Conservation (phyloP, 225 moss, liverwort and hornwort species). For the Rhytidiadelphus loreus region DNA sequence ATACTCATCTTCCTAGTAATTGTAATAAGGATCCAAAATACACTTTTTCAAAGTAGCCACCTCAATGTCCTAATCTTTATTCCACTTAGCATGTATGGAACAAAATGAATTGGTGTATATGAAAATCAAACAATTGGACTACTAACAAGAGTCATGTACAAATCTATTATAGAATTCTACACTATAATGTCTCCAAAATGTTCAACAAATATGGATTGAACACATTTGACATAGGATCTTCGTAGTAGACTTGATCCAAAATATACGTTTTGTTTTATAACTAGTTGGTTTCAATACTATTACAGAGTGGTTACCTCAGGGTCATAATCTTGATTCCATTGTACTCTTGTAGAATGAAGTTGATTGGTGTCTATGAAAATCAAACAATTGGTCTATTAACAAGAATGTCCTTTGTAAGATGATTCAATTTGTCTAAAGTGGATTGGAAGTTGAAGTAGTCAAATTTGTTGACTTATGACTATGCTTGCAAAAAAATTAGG, state of each 20-base stretch:
- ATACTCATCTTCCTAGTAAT: neutral
- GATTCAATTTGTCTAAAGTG: neutral
- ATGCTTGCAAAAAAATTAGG: fast-evolving
- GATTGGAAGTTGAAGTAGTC: neutral
- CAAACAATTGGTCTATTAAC: neutral
- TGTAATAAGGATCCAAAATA: too few species aligned
- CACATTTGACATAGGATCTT: fast-evolving
- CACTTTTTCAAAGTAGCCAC: neutral
- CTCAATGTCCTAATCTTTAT: neutral
- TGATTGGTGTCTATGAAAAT: neutral
- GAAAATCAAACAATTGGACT: too few species aligned
- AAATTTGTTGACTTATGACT: neutral
- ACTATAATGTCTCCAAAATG: neutral
- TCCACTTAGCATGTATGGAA: neutral
- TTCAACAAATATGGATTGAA: neutral
- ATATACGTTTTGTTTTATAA: neutral
- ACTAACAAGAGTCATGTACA: too few species aligned
- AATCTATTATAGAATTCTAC: too few species aligned
- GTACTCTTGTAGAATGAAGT: neutral
- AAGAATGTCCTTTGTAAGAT: neutral
- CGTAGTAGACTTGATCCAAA: too few species aligned
- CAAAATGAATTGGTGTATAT: too few species aligned
- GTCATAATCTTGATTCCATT: neutral
- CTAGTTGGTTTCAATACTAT: too few species aligned
- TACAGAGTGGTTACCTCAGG: neutral